These are phyloP conservation scores for Geosiphon pyriformis DNA, from an alignment of 192 early-diverging fungal genomes.

Conservation along the genomic window DNA sequence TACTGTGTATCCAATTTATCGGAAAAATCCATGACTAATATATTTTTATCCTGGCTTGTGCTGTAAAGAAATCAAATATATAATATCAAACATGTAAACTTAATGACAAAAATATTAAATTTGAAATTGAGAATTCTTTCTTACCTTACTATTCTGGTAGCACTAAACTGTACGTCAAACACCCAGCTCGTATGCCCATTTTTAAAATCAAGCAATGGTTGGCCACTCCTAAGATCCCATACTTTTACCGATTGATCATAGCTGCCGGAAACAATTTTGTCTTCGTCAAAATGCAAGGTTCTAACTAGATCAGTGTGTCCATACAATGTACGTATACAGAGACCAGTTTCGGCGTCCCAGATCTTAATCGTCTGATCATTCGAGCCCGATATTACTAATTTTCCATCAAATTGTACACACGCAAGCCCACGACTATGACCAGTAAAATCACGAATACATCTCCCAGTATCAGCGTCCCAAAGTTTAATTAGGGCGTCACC, in stretches of 20 bases:
- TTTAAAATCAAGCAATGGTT: conserved; percentile 67
- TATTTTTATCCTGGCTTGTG: conserved; percentile 40
- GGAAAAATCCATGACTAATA: conserved; percentile 43
- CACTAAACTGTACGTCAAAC: conserved; percentile 90
- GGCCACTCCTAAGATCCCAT: conserved; percentile 83
- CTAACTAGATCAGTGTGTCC: conserved; percentile 77
- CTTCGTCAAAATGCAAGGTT: conserved; percentile 78
- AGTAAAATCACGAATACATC: conserved; percentile 65
- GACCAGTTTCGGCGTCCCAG: conserved; percentile 68
- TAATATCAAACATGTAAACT: conserved; percentile 10
- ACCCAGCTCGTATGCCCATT: conserved; percentile 89
- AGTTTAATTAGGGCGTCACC: conserved; percentile 78
- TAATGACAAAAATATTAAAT: neutral
- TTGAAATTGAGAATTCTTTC: neutral
- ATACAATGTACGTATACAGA: conserved; percentile 52
- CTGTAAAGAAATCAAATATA: conserved; percentile 26
- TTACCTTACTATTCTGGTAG: conserved; percentile 74
- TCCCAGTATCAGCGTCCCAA: conserved; percentile 70
- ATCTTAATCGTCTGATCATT: conserved; percentile 78
- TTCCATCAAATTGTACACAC: conserved; percentile 81
- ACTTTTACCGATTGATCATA: conserved; percentile 94
- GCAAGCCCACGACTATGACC: conserved; percentile 78
- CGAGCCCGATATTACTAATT: conserved; percentile 72
- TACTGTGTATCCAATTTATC: conserved; percentile 33
- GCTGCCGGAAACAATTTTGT: conserved; percentile 81